These are phyloP conservation scores for Aspergillus uvarum DNA, from an alignment of 2,329 filamentous ascomycete species.

Conservation along the genomic window DNA sequence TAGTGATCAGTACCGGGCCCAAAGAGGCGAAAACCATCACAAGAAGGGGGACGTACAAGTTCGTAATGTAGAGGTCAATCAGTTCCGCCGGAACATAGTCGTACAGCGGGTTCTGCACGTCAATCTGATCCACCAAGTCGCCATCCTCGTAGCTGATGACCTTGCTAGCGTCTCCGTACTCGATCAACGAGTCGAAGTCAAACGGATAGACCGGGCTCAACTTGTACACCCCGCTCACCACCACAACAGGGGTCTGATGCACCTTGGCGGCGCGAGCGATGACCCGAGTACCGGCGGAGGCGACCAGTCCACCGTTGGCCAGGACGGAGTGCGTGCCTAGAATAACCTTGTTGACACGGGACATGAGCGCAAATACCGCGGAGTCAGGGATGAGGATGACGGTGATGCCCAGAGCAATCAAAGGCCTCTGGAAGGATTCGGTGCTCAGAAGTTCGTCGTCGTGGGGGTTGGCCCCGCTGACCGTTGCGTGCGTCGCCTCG, in stretches of 20 bases:
- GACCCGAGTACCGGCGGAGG: constrained; percentile 76
- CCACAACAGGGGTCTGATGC: constrained; percentile 80
- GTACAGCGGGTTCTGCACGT: constrained; percentile 74
- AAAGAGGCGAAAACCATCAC: background rate
- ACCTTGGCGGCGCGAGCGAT: constrained; percentile 83
- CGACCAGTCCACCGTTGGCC: constrained; percentile 82
- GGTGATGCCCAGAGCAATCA: constrained; percentile 73
- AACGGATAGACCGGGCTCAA: constrained; percentile 87
- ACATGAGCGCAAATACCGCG: constrained; percentile 90
- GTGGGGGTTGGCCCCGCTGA: constrained; percentile 54
- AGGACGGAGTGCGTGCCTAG: constrained; percentile 83
- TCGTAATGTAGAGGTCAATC: constrained; percentile 67
- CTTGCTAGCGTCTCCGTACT: constrained; percentile 78
- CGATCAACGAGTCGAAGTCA: constrained; percentile 76
- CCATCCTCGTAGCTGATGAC: constrained; percentile 78
- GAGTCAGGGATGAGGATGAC: constrained; percentile 83
- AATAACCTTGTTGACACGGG: constrained; percentile 91
- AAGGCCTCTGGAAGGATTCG: constrained; percentile 69
- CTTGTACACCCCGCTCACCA: constrained; percentile 89
- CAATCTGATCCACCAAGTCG: constrained; percentile 71
- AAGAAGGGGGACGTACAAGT: constrained; percentile 58
- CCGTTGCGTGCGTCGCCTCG: constrained; percentile 60
- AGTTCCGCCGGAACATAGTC: constrained; percentile 79
- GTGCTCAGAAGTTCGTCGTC: constrained; percentile 50
- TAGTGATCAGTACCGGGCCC: constrained; percentile 6